Evolutionary conservation across 2,329 filamentous ascomycete genomes (phyloP).

Genomic region (Neonectria neomacrospora): DNA sequence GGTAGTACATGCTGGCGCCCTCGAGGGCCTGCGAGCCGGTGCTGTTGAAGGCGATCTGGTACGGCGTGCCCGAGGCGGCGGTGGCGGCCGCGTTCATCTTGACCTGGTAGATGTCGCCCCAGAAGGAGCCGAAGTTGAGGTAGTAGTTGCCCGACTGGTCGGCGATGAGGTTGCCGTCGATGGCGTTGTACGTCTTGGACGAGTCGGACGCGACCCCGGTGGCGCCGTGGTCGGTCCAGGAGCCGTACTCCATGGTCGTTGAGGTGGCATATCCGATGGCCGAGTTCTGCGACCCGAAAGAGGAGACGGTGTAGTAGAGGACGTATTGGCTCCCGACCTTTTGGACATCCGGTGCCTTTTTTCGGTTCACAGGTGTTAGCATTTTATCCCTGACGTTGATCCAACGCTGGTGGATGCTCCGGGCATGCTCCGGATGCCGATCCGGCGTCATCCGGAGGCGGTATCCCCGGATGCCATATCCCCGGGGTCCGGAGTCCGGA

Average conservation of each 20-base stretch:
- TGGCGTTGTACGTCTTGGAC: slow-evolving; percentile 65
- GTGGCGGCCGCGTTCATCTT: slow-evolving; percentile 54
- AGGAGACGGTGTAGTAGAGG: slow-evolving; percentile 72
- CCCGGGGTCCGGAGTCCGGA: neutral
- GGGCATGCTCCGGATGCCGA: neutral
- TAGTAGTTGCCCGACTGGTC: slow-evolving; percentile 53
- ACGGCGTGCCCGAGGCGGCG: slow-evolving; percentile 40
- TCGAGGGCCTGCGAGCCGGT: slow-evolving; percentile 65
- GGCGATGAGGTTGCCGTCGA: slow-evolving; percentile 67
- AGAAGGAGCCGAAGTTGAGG: slow-evolving; percentile 76
- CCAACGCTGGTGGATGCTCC: slow-evolving; percentile 3
- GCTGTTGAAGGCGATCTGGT: slow-evolving; percentile 64
- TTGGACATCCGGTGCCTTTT: slow-evolving; percentile 30
- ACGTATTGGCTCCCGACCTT: slow-evolving; percentile 69
- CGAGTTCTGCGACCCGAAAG: slow-evolving; percentile 69
- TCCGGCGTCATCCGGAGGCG: neutral
- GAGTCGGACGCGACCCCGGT: slow-evolving; percentile 61
- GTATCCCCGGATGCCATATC: too few relatives aligned
- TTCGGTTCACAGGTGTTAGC: neutral
- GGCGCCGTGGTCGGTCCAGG: slow-evolving; percentile 69
- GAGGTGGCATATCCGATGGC: slow-evolving; percentile 68
- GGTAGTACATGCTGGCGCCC: slow-evolving; percentile 65
- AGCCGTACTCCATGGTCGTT: slow-evolving; percentile 60
- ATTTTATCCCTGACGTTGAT: neutral
- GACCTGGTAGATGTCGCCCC: slow-evolving; percentile 71